These are phyloP conservation scores for Skeletonema menzelii DNA, from an alignment of 108 stramenopile genomes.

Conservation along the genomic window DNA sequence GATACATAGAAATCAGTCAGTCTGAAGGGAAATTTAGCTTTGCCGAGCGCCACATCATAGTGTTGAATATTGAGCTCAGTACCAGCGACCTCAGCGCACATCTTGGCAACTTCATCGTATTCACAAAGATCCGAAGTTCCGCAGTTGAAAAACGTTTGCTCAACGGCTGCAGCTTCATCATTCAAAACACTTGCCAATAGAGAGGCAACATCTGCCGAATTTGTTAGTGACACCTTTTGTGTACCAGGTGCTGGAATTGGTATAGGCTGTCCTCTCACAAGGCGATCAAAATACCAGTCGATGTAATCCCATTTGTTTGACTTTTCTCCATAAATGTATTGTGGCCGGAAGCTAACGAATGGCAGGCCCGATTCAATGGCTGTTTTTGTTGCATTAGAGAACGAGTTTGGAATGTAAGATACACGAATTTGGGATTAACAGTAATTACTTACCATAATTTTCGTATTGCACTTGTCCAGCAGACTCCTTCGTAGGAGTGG, in stretches of 20 bases:
- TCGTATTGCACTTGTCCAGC: slow-evolving; percentile 75
- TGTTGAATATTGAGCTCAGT: slow-evolving; percentile 63
- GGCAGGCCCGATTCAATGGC: slow-evolving; percentile 66
- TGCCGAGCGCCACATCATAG: slow-evolving; percentile 68
- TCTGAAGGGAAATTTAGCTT: slow-evolving; percentile 82
- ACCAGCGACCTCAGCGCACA: slow-evolving; percentile 85
- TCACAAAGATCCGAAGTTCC: slow-evolving; percentile 71
- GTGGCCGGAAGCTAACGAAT: slow-evolving; percentile 79
- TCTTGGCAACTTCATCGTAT: slow-evolving; percentile 74
- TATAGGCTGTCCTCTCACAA: slow-evolving; percentile 58
- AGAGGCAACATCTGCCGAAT: slow-evolving; percentile 81
- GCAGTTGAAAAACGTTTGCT: slow-evolving; percentile 83
- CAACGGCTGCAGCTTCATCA: slow-evolving; percentile 70
- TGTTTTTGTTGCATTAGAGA: neutral
- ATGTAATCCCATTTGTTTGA: slow-evolving; percentile 85
- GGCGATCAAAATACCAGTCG: slow-evolving; percentile 85
- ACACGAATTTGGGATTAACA: neutral
- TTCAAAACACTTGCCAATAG: slow-evolving; percentile 70
- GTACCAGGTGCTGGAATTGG: slow-evolving; percentile 80
- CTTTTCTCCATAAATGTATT: slow-evolving; percentile 84
- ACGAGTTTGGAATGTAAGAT: neutral
- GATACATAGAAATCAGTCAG: slow-evolving; percentile 78
- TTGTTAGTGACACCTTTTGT: slow-evolving; percentile 81
- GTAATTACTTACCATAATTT: slow-evolving; percentile 44
- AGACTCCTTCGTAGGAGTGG: slow-evolving; percentile 74